Base-by-base conservation (phyloP, 164 flowering plant species). In the Piper longum region DNA sequence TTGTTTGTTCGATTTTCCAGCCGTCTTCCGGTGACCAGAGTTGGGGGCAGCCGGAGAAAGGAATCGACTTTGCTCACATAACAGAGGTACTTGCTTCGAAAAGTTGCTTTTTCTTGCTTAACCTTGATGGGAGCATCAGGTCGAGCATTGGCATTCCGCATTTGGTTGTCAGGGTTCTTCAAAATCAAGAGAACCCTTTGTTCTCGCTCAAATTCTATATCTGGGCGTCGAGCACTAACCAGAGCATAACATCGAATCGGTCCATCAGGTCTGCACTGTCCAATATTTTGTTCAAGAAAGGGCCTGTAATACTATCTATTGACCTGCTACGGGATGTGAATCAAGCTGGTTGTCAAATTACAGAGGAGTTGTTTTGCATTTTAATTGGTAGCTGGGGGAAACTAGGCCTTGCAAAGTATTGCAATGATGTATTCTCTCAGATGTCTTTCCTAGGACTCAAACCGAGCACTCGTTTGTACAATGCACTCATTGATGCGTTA, bases 381-480 rank as follows among this genome's bases (percentile, higher is more conserved):
- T 75, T 93, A 72, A 81, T 93, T 74, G 79, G 84, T 55, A 86
- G 96, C 69, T 93, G 98, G 98, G 98, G 98, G 6, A 83, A 86
- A 65, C 78, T 93, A 57, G 97, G 98, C 43, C 78, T 93, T 66
- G 88, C 89, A 0, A 93, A 84, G 75, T 93, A 90, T 58, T 82
- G 91, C 65, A 66, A 68, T 48, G 95, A 90, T 41, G 77, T 90
- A 66, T 93, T 93, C 67, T 86, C 83, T 71, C 96, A 88, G 79
- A 71, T 93, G 73, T 84, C 96, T 0, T 83, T 76, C 67, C 72
- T 93, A 75, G 91, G 92, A 56, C 73, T 88, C 68, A 64, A 36
- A 71, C 90, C 87, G 4, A 88, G 69, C 41, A 93, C 97, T 26
- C 80, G 97, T 69, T 57, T 90, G 78, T 93, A 89, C 67, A 93